Conservation (phyloP, 2,329 filamentous ascomycete genomes). For the Cordyceps militaris region DNA sequence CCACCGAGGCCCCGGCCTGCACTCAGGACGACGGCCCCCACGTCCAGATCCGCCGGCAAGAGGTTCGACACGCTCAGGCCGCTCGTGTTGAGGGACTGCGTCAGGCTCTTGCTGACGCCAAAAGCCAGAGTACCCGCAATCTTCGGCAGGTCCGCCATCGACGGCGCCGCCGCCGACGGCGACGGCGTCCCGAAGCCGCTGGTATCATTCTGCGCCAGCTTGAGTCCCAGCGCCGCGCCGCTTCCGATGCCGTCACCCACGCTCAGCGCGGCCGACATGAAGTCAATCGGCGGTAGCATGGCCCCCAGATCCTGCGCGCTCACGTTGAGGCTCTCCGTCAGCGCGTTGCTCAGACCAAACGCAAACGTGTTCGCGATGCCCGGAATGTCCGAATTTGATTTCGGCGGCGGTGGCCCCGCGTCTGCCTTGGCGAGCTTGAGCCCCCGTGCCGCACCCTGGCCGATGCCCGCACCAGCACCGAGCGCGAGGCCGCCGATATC, state of each 20-base stretch:
- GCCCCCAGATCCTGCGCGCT: neutral
- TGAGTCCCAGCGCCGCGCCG: neutral
- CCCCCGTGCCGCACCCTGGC: slow-evolving; percentile 14
- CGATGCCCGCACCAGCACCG: slow-evolving; percentile 9
- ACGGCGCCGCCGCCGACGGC: neutral
- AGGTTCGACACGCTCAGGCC: neutral
- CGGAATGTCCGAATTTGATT: slow-evolving; percentile 3
- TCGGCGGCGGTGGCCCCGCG: neutral
- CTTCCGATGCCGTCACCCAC: neutral
- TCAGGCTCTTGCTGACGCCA: slow-evolving; percentile 6
- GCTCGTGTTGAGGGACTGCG: neutral
- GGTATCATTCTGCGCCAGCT: neutral
- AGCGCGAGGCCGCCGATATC: slow-evolving; percentile 8
- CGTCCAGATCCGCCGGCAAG: neutral
- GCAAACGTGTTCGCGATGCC: slow-evolving; percentile 14
- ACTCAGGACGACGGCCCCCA: neutral
- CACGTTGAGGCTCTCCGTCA: slow-evolving; percentile 14
- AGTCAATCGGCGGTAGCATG: neutral
- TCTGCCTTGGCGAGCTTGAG: slow-evolving; percentile 14
- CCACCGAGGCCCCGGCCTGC: slow-evolving; percentile 3
- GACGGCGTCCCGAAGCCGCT: neutral
- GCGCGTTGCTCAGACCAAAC: slow-evolving; percentile 15
- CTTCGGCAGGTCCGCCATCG: neutral
- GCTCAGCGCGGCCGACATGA: slow-evolving; percentile 1
- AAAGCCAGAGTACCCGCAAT: slow-evolving; percentile 5